These are phyloP conservation scores for Termitomyces sp. DNA, from an alignment of 768 basidiomycete genomes.

Conservation along the genomic window DNA sequence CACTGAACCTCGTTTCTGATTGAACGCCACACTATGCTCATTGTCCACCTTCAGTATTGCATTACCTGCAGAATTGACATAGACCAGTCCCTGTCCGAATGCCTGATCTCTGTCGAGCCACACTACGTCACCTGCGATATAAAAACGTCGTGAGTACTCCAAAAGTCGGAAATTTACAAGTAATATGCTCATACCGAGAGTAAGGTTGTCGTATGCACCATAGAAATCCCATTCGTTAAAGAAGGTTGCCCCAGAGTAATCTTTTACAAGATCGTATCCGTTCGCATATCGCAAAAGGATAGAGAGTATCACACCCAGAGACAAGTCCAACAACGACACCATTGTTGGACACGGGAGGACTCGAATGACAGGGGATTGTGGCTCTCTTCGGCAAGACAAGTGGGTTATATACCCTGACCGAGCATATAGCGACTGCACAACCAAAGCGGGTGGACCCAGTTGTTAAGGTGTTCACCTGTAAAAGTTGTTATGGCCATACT, in stretches of 20 bases:
- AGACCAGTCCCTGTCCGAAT: constrained; percentile 45
- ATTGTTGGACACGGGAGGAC: background rate
- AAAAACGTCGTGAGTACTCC: background rate
- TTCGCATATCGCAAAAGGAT: background rate
- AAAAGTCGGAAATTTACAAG: background rate
- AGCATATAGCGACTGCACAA: background rate
- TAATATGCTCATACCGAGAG: constrained; percentile 25
- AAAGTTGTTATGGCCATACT: background rate
- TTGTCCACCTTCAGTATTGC: constrained; percentile 78
- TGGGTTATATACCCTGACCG: background rate
- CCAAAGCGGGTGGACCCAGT: background rate
- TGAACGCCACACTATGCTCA: constrained; percentile 43
- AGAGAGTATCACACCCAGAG: constrained; percentile 3
- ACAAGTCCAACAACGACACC: background rate
- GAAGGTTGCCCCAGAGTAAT: constrained; percentile 45
- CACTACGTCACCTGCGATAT: constrained; percentile 54
- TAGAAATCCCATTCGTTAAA: constrained; percentile 56
- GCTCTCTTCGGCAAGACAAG: background rate
- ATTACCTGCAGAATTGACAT: constrained; percentile 53
- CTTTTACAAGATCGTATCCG: constrained; percentile 24
- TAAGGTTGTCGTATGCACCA: constrained; percentile 42
- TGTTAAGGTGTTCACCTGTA: background rate
- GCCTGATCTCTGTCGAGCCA: constrained; percentile 50
- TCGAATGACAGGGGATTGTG: background rate
- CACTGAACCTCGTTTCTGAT: constrained; percentile 58